These are phyloP conservation scores for Alternaria burnsii DNA, from an alignment of 2,329 filamentous ascomycete genomes.

Conservation along the genomic window DNA sequence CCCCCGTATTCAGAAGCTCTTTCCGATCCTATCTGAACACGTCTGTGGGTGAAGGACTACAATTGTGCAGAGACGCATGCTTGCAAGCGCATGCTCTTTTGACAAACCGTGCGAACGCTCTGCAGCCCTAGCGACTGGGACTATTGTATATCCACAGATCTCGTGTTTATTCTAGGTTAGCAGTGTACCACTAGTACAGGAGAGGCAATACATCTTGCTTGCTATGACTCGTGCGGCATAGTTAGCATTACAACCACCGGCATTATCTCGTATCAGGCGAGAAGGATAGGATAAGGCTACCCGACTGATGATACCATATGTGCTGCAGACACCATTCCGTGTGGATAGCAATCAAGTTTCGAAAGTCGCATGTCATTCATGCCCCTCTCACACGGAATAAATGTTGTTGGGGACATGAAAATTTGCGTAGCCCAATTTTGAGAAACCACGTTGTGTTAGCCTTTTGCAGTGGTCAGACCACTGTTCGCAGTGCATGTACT, in stretches of 20 bases:
- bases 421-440: background rate
- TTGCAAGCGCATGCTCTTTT: conserved; percentile 9
- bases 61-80: conserved; percentile 1
- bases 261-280: conserved; percentile 12
- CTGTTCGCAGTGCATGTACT: background rate
- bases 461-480: background rate
- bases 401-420: background rate
- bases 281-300: background rate
- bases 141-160: conserved; percentile 14
- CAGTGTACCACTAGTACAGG: conserved; percentile 2
- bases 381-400: background rate
- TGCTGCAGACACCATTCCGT: background rate
- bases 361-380: background rate
- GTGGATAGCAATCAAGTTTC: background rate
- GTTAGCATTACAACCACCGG: conserved; percentile 12
- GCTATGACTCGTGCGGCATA: conserved; percentile 9
- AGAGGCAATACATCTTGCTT: conserved; percentile 6
- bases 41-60: background rate
- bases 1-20: background rate
- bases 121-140: conserved; percentile 3
- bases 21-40: conserved; percentile 1
- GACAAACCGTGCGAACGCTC: background rate
- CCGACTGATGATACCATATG: background rate
- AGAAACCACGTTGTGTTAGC: background rate
- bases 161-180: conserved; percentile 5